Percentiles rank a stretch among this genome's conserved stretches.
Evolutionary conservation across 163 green algal species (phyloP).

Genomic region (Trebouxia gelatinosa): DNA sequence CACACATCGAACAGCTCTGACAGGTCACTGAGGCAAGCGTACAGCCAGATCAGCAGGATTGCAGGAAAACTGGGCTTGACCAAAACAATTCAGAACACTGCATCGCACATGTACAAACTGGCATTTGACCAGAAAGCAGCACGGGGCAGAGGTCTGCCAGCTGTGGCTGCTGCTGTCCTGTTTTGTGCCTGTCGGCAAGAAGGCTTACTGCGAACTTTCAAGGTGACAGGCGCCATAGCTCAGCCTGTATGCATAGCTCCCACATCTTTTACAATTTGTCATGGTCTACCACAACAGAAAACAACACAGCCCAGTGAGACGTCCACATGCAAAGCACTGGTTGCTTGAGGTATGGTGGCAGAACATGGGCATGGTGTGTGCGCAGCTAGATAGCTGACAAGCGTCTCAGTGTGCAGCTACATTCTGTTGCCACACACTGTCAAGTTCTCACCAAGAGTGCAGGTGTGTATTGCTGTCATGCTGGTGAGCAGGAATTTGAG

Average conservation of each 20-base stretch:
- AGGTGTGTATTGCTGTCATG: background rate
- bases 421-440: background rate
- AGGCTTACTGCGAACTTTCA: constrained; percentile 75
- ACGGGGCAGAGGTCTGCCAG: constrained; percentile 48
- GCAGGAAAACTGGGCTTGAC: too few relatives aligned
- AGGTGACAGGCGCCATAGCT: constrained; percentile 66
- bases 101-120: too few relatives aligned
- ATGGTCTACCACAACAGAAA: too few relatives aligned
- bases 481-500: constrained; percentile 75
- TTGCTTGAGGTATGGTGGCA: background rate
- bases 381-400: background rate
- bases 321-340: background rate
- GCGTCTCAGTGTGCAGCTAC: background rate
- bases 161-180: too few relatives aligned
- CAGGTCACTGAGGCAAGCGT: constrained; percentile 8
- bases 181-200: constrained; percentile 55
- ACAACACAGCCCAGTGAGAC: too few relatives aligned
- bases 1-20: constrained; percentile 22
- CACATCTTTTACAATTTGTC: too few relatives aligned
- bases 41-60: background rate
- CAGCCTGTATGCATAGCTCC: constrained; percentile 7
- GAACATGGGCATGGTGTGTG: too few relatives aligned
- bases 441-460: too few relatives aligned
- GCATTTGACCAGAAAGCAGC: constrained; percentile 50
- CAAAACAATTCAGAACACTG: too few relatives aligned